Conservation (phyloP, 2,329 filamentous ascomycete species). For the Ophiocordyceps camponoti-rufipedis region DNA sequence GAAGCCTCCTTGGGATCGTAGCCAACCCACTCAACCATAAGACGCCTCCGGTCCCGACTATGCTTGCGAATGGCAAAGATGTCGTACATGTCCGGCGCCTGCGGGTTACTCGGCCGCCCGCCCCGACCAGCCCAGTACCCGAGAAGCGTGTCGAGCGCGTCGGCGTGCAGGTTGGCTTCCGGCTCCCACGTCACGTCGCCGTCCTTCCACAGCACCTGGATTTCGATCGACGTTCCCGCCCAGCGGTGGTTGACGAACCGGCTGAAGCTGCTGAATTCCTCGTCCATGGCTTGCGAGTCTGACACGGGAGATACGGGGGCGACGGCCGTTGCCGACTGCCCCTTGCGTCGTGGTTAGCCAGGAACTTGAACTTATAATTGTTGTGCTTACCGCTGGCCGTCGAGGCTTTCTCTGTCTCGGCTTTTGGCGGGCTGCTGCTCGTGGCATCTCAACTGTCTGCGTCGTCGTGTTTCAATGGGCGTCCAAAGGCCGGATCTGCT, state of each 20-base stretch:
- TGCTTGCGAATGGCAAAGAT: conserved; percentile 16
- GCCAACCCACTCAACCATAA: conserved; percentile 19
- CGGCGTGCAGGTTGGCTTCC: conserved; percentile 14
- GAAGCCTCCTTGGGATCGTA: conserved; percentile 10
- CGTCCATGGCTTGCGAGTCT: neutral
- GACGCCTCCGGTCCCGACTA: conserved; percentile 8
- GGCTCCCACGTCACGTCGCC: conserved; percentile 15
- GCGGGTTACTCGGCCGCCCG: conserved; percentile 14
- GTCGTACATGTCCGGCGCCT: conserved; percentile 12
- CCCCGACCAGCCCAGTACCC: conserved; percentile 13
- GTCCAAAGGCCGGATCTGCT: too few species aligned
- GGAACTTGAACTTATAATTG: too few species aligned
- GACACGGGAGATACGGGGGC: neutral
- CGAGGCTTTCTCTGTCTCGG: neutral
- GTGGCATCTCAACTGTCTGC: neutral
- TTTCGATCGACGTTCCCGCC: conserved; percentile 10
- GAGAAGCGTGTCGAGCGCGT: conserved; percentile 13
- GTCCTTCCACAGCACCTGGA: conserved; percentile 13
- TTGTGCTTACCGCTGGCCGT: neutral
- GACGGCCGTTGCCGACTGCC: neutral
- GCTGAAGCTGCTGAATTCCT: conserved; percentile 4
- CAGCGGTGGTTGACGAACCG: conserved; percentile 12
- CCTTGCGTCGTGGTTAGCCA: too few species aligned
- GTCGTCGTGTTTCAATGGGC: too few species aligned
- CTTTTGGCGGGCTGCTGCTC: neutral